phyloP scores from a whole-genome alignment of 495 filamentous ascomycete species.

The Cryomyces minteri region DNA sequence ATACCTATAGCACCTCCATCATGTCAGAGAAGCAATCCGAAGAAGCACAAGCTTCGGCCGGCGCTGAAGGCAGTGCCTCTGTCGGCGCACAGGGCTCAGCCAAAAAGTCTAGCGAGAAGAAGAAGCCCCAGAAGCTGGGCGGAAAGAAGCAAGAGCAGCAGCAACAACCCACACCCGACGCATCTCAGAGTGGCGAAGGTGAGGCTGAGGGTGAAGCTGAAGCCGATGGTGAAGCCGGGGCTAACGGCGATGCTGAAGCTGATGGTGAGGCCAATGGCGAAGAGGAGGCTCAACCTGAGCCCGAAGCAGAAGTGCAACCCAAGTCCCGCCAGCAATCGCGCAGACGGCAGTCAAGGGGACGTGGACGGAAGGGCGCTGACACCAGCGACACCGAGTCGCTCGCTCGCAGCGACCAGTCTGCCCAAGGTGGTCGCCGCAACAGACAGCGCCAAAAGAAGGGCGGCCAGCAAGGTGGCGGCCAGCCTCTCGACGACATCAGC shows the following conservation, averaged over 20 bases:
- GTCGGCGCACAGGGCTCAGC: slow-evolving; percentile 11
- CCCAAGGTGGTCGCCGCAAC: slow-evolving; percentile 19
- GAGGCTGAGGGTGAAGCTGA: slow-evolving; percentile 16
- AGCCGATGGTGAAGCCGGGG: slow-evolving; percentile 10
- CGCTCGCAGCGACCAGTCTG: slow-evolving; percentile 17
- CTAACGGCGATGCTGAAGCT: slow-evolving; percentile 10
- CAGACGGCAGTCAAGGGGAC: slow-evolving; percentile 22
- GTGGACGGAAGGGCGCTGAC: slow-evolving; percentile 13
- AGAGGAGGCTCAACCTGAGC: slow-evolving; percentile 10
- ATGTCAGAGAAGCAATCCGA: slow-evolving; percentile 15
- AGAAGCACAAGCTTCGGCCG: slow-evolving; percentile 17
- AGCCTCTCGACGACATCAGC: slow-evolving; percentile 19
- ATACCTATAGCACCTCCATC: background rate
- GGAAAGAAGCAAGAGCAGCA: slow-evolving; percentile 7
- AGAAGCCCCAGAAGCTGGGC: slow-evolving; percentile 23
- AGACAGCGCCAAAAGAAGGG: slow-evolving; percentile 18
- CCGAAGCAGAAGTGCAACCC: slow-evolving; percentile 11
- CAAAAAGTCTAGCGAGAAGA: slow-evolving; percentile 15
- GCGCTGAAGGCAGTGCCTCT: slow-evolving; percentile 18
- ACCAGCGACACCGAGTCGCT: slow-evolving; percentile 19
- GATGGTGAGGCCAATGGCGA: slow-evolving; percentile 9
- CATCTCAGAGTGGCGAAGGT: slow-evolving; percentile 10
- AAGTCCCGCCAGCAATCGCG: slow-evolving; percentile 12
- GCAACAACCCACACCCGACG: slow-evolving; percentile 22
- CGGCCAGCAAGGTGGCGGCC: slow-evolving; percentile 9